Evolutionary conservation across 164 flowering plant genomes (phyloP).

Genomic region (Stephania yunnanensis): DNA sequence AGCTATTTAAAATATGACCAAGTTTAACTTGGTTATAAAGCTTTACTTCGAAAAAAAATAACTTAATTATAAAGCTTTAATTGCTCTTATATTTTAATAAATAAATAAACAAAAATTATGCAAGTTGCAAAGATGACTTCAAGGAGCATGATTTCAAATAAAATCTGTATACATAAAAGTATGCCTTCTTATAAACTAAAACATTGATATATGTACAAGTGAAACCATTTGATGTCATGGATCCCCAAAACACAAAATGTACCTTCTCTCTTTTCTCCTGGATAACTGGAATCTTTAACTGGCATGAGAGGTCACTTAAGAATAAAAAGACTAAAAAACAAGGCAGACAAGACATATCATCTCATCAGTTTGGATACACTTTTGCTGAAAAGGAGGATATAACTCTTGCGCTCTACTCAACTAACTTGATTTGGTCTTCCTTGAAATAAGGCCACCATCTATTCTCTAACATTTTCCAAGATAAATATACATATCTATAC

Average conservation of each 20-base stretch:
- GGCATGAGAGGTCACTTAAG: not conserved
- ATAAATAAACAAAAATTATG: too few relatives aligned
- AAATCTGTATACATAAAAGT: too few relatives aligned
- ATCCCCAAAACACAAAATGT: not conserved
- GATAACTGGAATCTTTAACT: not conserved
- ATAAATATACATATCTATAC: not conserved
- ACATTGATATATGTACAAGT: too few relatives aligned
- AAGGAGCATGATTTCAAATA: too few relatives aligned
- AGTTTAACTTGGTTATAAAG: too few relatives aligned
- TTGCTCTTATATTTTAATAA: too few relatives aligned
- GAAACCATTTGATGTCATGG: not conserved
- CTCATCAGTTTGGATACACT: not conserved
- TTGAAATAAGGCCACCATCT: not conserved
- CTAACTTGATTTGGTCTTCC: conserved; percentile 1
- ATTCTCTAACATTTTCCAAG: not conserved
- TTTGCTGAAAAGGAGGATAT: not conserved
- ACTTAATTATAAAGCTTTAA: too few relatives aligned
- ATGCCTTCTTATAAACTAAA: too few relatives aligned
- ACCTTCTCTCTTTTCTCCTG: not conserved
- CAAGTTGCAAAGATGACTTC: too few relatives aligned
- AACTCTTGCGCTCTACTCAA: not conserved
- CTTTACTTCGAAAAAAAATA: too few relatives aligned
- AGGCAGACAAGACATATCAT: not conserved
- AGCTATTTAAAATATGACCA: too few relatives aligned
- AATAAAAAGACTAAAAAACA: not conserved